phyloP scores from a whole-genome alignment of 495 filamentous ascomycete species.

The Penicillium bialowiezense region DNA sequence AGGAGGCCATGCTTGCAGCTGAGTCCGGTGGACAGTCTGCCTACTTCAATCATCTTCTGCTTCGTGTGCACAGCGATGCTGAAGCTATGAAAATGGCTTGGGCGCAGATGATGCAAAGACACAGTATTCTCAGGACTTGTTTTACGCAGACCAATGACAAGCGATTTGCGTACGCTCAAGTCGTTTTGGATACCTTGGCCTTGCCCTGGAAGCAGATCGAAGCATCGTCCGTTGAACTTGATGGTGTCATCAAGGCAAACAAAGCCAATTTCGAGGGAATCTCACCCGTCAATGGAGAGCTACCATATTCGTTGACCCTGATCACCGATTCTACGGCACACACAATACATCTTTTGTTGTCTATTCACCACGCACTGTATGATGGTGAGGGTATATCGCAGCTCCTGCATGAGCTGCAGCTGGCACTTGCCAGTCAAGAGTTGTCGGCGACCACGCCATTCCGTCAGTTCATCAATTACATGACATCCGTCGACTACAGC shows the following conservation, averaged over 20 bases:
- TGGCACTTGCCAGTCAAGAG: conserved; percentile 35
- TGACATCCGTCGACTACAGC: conserved; percentile 31
- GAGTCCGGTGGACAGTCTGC: conserved; percentile 33
- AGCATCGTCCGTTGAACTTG: conserved; percentile 12
- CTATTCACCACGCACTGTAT: conserved; percentile 79
- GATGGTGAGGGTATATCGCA: conserved; percentile 68
- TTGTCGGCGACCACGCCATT: conserved; percentile 37
- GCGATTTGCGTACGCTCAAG: conserved; percentile 54
- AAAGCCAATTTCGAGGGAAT: conserved; percentile 23
- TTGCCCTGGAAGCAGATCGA: conserved; percentile 23
- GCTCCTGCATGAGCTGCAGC: conserved; percentile 64
- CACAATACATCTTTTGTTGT: conserved; percentile 45
- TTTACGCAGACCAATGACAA: conserved; percentile 54
- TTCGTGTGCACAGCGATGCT: conserved; percentile 45
- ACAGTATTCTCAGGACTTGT: conserved; percentile 62
- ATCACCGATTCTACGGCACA: conserved; percentile 10
- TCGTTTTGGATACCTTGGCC: conserved; percentile 40
- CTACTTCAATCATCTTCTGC: conserved; percentile 56
- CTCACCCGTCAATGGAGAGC: conserved; percentile 17
- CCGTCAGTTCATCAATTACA: conserved; percentile 43
- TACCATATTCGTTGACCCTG: conserved; percentile 30
- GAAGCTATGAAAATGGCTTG: conserved; percentile 41
- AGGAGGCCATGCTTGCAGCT: conserved; percentile 75
- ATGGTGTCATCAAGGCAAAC: conserved; percentile 12
- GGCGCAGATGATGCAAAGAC: conserved; percentile 49